Base-by-base conservation (phyloP, 176 grass and related monocot species). In the Canna indica region DNA sequence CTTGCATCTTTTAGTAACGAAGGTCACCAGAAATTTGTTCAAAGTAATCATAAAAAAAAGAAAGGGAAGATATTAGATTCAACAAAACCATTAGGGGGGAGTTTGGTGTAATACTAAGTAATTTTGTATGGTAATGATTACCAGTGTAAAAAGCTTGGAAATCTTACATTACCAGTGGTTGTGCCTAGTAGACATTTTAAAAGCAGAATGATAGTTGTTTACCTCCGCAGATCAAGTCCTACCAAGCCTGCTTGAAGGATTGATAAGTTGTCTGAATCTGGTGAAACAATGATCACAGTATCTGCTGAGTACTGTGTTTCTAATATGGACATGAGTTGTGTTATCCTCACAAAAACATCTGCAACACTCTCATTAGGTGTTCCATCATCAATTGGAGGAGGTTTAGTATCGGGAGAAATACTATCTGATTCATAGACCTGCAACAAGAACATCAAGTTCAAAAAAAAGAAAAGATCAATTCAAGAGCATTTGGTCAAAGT, bases 281-380 rank as follows among this genome's bases (percentile, higher is more conserved):
- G 93, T 2, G 88, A 96, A 77, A 91, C 83, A 41, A 96, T 96
- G 32, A 96, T 83, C 69, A 96, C 81, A 39, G 92, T 96, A 73
- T 96, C 86, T 61, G 81, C 93, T 8, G 81, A 88, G 63, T 96
- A 96, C 34, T 96, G 93, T n/a, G 93, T 96, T 75, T 96, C 93
- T 52, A 96, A 77, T 68, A 91, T 91, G 27, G 88, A 96, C 93
- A 96, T 96, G 68, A 96, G 88, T 57, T 91, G 93, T 74, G 93
- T 96, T 54, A 96, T 81, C 34, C 88, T 81, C 38, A 91, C 93
- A 72, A 96, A 91, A 31, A 96, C 93, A 2, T 96, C 93, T 56
- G 83, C 56, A 20, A 96, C 93, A 7, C 93, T 96, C 79, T 96
- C 93, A 35, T 91, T 96, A 16, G 88, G 88, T 27, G 93, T 96